phyloP scores from a whole-genome alignment of 2,329 filamentous ascomycete genomes.

The Aspergillus pseudoviridinutans region DNA sequence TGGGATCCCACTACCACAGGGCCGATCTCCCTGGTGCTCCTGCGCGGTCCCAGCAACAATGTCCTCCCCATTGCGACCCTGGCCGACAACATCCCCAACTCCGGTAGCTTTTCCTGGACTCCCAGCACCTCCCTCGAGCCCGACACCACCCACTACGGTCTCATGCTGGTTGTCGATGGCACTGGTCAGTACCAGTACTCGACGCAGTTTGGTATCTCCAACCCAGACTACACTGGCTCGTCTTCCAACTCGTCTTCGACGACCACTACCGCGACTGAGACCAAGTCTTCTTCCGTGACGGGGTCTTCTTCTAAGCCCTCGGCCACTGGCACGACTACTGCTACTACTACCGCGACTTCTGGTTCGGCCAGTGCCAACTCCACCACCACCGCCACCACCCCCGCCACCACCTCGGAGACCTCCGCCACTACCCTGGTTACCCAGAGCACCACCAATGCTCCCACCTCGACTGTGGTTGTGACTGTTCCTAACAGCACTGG shows the following conservation, averaged over 20 bases:
- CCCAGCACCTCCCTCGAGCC: slow-evolving; percentile 46
- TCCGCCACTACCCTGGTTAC: background rate
- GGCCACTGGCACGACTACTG: background rate
- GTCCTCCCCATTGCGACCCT: slow-evolving; percentile 49
- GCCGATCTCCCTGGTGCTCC: slow-evolving; percentile 53
- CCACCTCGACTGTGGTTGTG: background rate
- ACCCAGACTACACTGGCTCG: slow-evolving; percentile 17
- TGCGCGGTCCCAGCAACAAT: slow-evolving; percentile 56
- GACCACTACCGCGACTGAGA: background rate
- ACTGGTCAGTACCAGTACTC: slow-evolving; percentile 60
- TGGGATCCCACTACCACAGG: slow-evolving; percentile 46
- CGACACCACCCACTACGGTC: slow-evolving; percentile 54
- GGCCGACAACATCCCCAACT: slow-evolving; percentile 53
- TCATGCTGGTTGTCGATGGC: slow-evolving; percentile 58
- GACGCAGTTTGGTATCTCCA: slow-evolving; percentile 58
- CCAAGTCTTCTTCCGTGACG: background rate
- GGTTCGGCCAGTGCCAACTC: background rate
- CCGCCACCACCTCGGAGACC: background rate
- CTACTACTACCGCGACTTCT: background rate
- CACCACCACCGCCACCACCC: background rate
- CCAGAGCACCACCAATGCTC: background rate
- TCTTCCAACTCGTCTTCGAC: slow-evolving; percentile 7
- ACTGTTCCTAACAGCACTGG: slow-evolving; percentile 2
- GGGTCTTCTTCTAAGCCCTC: background rate
- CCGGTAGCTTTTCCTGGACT: slow-evolving; percentile 54